Conservation (phyloP, 1,284 basidiomycete genomes). For the Pseudozyma tsukubaensis region DNA sequence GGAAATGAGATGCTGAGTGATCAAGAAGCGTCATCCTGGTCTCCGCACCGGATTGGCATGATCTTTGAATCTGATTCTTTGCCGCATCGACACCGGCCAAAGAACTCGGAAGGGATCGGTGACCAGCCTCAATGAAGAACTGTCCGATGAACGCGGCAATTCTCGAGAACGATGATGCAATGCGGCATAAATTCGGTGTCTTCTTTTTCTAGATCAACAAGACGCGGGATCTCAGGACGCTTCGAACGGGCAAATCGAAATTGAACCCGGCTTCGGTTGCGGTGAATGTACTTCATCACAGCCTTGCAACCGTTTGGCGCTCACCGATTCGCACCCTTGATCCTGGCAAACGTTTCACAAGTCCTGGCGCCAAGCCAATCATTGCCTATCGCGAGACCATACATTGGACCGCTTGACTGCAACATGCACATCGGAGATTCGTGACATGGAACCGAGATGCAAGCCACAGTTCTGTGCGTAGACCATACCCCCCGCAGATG, state of each 20-base stretch:
- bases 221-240: conserved; percentile 1
- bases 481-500: too few relatives aligned
- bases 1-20: conserved; percentile 16
- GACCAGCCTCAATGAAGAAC: background rate
- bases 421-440: background rate
- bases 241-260: background rate
- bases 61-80: background rate
- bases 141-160: conserved; percentile 5
- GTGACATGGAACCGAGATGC: conserved; percentile 1
- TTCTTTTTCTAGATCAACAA: conserved; percentile 7
- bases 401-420: background rate
- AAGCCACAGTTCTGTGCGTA: conserved; percentile 1
- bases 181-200: conserved; percentile 10
- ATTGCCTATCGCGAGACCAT: conserved; percentile 1
- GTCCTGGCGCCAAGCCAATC: background rate
- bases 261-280: conserved; percentile 8
- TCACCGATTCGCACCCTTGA: background rate
- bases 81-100: too few relatives aligned
- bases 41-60: background rate
- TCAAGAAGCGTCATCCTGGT: conserved; percentile 7
- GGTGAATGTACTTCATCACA: background rate
- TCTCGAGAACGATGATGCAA: conserved; percentile 10
- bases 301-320: too few relatives aligned
- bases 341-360: background rate
- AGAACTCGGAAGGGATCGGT: too few relatives aligned